Evolutionary conservation across 2,329 filamentous ascomycete species (phyloP), one percentile per base, ranked within the genome.

Genomic region (Hymenoscyphus infarciens): DNA sequence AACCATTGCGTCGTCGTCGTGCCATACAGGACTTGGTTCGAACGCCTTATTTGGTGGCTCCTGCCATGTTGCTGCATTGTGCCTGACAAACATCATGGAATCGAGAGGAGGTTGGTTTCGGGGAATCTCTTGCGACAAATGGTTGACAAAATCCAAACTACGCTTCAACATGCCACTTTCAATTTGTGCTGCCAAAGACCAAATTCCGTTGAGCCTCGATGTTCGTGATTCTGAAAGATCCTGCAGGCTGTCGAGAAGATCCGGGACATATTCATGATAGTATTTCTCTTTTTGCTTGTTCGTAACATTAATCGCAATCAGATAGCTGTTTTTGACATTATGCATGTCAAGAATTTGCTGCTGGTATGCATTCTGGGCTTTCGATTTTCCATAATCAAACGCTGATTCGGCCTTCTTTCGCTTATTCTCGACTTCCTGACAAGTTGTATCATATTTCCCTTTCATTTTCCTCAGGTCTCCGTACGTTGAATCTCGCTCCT

Each of bases 231-330:
- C 93, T 64, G 90, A 92, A 59, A 99, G 84, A 70, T 97, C 92
- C 80, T 99, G 95, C 63, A 99, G 78, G 70, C 93, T 93, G 77
- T 98, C 91, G 74, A 99, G 83, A 63, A 98, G 79, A 74, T 98
- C 95, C 8, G 95, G 95, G 22, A 99, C 83, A 75, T 98, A 98
- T 76, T 97, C 92, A 74, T 98, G 89, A 74, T 97, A 99, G 79
- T 98, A 98, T 74, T 89, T 91, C 74, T 97, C 92, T 79, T 98
- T 99, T 73, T 97, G 88, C 79, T 95, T 96, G 78, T 99, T 99
- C 38, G 93, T 96, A 63, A 98, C 91, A 74, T 96, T 96, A 79
- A 99, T 97, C 65, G 87, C 85, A 72, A 99, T 97, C 65, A 99
- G 80, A 74, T 99, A 99, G n/a, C 90, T 92, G 75, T 99, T 99